phyloP scores from a whole-genome alignment of 768 basidiomycete species.

The Rhizopogon rudus region DNA sequence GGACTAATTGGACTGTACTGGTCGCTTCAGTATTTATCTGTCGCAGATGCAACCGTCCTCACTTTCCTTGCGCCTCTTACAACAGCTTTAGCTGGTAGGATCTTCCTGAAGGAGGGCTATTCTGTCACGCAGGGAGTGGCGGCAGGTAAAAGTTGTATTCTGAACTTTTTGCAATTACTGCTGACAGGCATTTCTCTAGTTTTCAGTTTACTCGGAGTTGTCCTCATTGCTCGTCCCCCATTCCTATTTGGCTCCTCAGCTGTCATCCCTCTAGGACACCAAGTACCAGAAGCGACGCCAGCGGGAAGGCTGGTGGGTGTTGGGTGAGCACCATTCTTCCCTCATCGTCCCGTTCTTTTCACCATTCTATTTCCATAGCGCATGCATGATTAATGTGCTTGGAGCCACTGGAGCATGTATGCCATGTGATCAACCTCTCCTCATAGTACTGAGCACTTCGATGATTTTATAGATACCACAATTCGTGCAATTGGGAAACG shows the following conservation, averaged over 20 bases:
- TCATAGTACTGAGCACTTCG: neutral
- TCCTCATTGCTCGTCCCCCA: constrained; percentile 76
- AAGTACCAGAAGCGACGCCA: constrained; percentile 14
- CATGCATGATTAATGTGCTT: constrained; percentile 58
- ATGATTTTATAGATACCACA: constrained; percentile 33
- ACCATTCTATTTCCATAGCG: constrained; percentile 28
- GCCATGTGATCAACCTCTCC: constrained; percentile 15
- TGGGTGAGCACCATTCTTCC: constrained; percentile 29
- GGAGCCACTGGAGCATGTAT: constrained; percentile 67
- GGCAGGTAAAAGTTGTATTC: constrained; percentile 30
- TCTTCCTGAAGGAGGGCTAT: constrained; percentile 62
- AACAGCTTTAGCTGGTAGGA: constrained; percentile 56
- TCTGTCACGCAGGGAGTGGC: constrained; percentile 51
- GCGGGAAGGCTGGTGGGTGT: constrained; percentile 53
- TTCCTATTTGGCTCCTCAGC: constrained; percentile 56
- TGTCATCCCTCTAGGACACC: constrained; percentile 1
- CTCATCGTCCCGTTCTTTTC: neutral
- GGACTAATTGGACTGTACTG: constrained; percentile 67
- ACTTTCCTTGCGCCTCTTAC: constrained; percentile 69
- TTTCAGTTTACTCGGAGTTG: constrained; percentile 66
- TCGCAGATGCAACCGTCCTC: constrained; percentile 75
- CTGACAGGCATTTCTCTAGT: constrained; percentile 28
- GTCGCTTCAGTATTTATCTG: constrained; percentile 66
- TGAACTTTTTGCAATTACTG: neutral
- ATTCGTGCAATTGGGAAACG: constrained; percentile 71